Evolutionary conservation across 1,139 yeast genomes (phyloP), one percentile per base, ranked within the genome.

Genomic region (Meyerozyma guilliermondii): DNA sequence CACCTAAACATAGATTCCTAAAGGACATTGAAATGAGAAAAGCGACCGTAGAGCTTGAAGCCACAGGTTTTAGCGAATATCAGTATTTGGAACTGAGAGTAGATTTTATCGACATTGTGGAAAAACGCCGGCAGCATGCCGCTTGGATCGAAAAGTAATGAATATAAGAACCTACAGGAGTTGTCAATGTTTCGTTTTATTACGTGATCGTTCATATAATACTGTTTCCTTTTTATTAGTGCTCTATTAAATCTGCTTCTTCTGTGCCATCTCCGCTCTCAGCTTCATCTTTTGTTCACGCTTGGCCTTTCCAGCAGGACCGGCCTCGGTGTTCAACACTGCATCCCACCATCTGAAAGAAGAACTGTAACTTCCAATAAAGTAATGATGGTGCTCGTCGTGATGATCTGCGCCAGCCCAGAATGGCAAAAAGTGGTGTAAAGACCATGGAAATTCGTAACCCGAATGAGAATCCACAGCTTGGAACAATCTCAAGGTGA

Each of bases 351-450:
- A 87, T 67, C 96, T 81, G 76, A 91, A 91, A 29, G 92, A 81
- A 43, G 95, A 84, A 22, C 97, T 94, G 63, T 88, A 91, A 67
- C 89, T 88, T 45, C 97, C 97, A 52, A 80, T 83, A 66, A 91
- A 91, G 66, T 83, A 88, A 60, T 87, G 95, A 63, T 91, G 98
- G 63, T 91, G 98, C 60, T 87, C 88, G 62, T 91, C 98, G 61
- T 91, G 98, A 65, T 91, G 98, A 56, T 87, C 97, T 17, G 98
- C 97, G 46, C 98, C 98, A 14, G 98, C 95, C 98, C 98, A 91
- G 67, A 91, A 78, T 30, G 97, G 96, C 46, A 91, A 62, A 66
- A 89, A 81, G 59, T 89, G 87, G 68, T 87, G 91, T 60, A 91
- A 76, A 5, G 96, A 87, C 89, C 95, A 84, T 44, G 98, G 97